phyloP scores from a whole-genome alignment of 805 yeast genomes.

The Saccharomycopsis fermentans region DNA sequence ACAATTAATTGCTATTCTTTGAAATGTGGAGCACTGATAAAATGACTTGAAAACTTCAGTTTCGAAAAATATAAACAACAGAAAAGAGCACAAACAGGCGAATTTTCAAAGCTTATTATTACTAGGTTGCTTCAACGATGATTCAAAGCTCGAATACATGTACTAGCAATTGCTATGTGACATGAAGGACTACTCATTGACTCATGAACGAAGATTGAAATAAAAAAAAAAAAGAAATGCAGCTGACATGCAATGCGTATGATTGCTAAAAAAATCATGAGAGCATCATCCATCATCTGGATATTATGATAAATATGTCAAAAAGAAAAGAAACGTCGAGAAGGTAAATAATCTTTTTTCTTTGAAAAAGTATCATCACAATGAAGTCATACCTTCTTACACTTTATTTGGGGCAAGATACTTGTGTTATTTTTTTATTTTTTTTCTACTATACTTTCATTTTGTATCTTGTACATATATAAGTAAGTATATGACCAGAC shows the following conservation, averaged over 20 bases:
- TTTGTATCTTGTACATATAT: too few relatives aligned
- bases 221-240: background rate
- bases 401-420: too few relatives aligned
- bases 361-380: background rate
- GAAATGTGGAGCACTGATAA: background rate
- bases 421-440: too few relatives aligned
- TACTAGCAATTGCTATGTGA: background rate
- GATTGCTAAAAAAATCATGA: slow-evolving; percentile 1
- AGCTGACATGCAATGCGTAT: background rate
- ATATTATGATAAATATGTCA: background rate
- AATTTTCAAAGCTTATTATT: background rate
- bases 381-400: background rate
- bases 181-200: background rate
- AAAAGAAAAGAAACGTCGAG: background rate
- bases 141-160: background rate
- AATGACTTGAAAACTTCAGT: background rate
- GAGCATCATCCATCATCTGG: background rate
- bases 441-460: too few relatives aligned
- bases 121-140: background rate
- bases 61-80: too few relatives aligned
- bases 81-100: too few relatives aligned
- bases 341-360: background rate
- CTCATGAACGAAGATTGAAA: background rate
- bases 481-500: too few relatives aligned
- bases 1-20: background rate